phyloP scores from a whole-genome alignment of 306 rosid species.

The Begonia loranthoides region DNA sequence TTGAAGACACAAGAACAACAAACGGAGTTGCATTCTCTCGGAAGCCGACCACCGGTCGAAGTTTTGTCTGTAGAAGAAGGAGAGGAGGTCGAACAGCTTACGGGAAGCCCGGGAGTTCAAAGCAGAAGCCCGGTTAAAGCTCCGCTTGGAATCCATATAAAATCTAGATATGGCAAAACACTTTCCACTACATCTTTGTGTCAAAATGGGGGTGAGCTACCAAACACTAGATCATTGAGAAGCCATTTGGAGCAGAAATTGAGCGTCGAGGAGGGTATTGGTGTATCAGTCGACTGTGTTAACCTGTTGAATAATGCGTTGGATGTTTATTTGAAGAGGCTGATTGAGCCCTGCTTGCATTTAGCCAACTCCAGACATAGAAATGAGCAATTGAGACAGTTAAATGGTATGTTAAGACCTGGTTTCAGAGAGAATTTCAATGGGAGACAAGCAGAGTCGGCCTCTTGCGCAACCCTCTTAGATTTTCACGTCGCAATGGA shows the following conservation, averaged over 20 bases:
- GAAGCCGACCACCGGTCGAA: conserved; percentile 81
- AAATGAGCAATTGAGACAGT: conserved; percentile 17
- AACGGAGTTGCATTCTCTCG: conserved; percentile 85
- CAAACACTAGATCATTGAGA: conserved; percentile 57
- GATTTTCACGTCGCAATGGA: conserved; percentile 72
- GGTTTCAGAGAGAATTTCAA: conserved; percentile 22
- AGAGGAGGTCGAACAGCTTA: conserved; percentile 88
- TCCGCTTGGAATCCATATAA: conserved; percentile 75
- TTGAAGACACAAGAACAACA: conserved; percentile 64
- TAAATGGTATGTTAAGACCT: conserved; percentile 8
- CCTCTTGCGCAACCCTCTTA: conserved; percentile 30
- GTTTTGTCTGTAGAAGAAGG: conserved; percentile 92
- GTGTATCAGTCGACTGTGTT: conserved; percentile 41
- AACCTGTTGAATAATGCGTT: conserved; percentile 74
- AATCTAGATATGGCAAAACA: conserved; percentile 30
- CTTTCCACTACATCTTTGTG: conserved; percentile 33
- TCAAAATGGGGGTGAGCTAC: conserved; percentile 48
- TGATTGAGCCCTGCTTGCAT: conserved; percentile 53
- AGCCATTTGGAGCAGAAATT: conserved; percentile 56
- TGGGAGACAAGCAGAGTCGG: conserved; percentile 17
- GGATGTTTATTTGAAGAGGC: conserved; percentile 76
- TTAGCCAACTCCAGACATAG: conserved; percentile 45
- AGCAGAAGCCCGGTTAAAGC: conserved; percentile 90
- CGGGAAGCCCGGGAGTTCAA: conserved; percentile 79
- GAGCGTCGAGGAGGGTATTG: conserved; percentile 61